Percentiles rank a stretch among this genome's conserved stretches.
Evolutionary conservation across 176 grass and related monocot genomes (phyloP).

Genomic region (Oryza punctata): DNA sequence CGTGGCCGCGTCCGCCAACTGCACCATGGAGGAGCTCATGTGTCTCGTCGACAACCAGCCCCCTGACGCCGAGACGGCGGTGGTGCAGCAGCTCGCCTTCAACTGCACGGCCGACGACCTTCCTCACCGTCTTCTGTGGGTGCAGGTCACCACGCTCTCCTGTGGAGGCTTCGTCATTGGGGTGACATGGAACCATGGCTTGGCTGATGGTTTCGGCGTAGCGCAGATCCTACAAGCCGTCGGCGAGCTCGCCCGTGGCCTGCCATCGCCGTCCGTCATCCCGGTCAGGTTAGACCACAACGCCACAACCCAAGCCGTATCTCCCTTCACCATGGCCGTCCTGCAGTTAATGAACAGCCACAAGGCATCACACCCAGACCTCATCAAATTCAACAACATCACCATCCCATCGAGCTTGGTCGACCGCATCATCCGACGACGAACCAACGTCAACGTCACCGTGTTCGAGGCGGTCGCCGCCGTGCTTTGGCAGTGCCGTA

Average conservation of each 20-base stretch:
- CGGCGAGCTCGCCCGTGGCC: neutral
- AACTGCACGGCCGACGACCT: neutral
- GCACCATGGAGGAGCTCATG: too few relatives aligned
- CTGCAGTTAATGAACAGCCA: too few relatives aligned
- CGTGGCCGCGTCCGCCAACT: too few relatives aligned
- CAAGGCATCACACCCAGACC: neutral
- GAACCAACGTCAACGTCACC: constrained; percentile 17
- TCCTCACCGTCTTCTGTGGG: neutral
- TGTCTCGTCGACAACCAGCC: too few relatives aligned
- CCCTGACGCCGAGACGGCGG: too few relatives aligned
- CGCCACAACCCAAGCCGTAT: too few relatives aligned
- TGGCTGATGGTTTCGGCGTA: constrained; percentile 3
- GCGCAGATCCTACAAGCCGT: constrained; percentile 31
- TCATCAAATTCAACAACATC: constrained; percentile 10
- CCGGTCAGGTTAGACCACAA: too few relatives aligned
- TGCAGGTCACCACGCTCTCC: constrained; percentile 36
- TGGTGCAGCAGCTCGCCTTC: neutral
- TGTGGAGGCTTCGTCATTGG: constrained; percentile 39
- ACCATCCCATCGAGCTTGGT: constrained; percentile 1
- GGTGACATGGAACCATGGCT: constrained; percentile 32
- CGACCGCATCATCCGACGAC: neutral
- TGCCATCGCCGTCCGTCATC: too few relatives aligned
- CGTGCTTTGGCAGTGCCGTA: constrained; percentile 42
- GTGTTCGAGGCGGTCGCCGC: constrained; percentile 40
- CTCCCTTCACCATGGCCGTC: too few relatives aligned